Percentiles rank a stretch among this genome's conserved stretches.
Conservation (phyloP, 495 filamentous ascomycete genomes). For the Penicillium cosmopolitanum region DNA sequence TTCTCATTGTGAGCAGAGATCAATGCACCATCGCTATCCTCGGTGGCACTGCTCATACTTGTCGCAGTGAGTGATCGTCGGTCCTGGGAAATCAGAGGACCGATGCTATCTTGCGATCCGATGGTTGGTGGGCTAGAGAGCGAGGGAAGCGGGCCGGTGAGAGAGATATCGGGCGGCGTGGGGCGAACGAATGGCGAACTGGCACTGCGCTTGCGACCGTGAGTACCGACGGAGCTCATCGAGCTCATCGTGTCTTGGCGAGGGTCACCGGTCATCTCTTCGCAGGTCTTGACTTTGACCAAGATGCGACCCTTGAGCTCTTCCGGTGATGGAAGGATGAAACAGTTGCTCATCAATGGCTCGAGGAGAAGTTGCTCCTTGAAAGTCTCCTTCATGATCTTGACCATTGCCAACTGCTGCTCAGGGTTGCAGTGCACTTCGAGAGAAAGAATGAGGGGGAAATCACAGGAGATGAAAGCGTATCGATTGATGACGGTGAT, state of each 20-base stretch:
- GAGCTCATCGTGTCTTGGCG: constrained; percentile 42
- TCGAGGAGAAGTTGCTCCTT: constrained; percentile 75
- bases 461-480: constrained; percentile 79
- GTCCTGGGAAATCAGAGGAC: constrained; percentile 50
- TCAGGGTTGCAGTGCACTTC: constrained; percentile 88
- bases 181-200: constrained; percentile 75
- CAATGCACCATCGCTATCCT: constrained; percentile 63
- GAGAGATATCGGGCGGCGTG: constrained; percentile 52
- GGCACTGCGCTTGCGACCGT: constrained; percentile 76
- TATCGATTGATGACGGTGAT: constrained; percentile 92
- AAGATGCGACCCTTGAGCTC: constrained; percentile 81
- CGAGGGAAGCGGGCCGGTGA: constrained; percentile 55
- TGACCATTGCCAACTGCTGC: constrained; percentile 87
- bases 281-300: constrained; percentile 86
- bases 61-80: constrained; percentile 58
- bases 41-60: constrained; percentile 62
- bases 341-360: constrained; percentile 66
- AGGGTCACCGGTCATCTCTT: constrained; percentile 45
- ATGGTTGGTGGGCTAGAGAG: constrained; percentile 61
- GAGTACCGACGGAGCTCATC: constrained; percentile 40
- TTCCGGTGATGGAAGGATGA: constrained; percentile 78
- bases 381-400: constrained; percentile 84
- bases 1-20: constrained; percentile 48
- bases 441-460: constrained; percentile 90
- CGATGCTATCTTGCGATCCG: constrained; percentile 42